phyloP scores from a whole-genome alignment of 495 filamentous ascomycete species.

The Penicillium fimorum region DNA sequence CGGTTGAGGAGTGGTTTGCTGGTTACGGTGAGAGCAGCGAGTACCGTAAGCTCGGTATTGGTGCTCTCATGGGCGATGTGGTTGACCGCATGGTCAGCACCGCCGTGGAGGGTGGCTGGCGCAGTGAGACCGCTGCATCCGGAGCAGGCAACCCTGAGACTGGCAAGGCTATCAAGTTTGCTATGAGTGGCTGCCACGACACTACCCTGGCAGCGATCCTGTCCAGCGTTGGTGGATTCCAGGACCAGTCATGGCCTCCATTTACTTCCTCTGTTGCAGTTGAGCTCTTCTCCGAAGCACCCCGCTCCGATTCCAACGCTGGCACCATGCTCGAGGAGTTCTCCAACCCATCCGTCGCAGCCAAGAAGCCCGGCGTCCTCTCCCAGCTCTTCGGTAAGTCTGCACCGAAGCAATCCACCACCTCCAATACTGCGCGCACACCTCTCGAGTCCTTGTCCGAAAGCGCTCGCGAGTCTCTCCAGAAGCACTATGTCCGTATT shows the following conservation, averaged over 20 bases:
- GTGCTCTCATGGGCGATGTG: conserved; percentile 77
- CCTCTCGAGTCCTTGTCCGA: conserved; percentile 34
- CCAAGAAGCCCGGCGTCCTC: conserved; percentile 31
- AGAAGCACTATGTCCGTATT: conserved; percentile 86
- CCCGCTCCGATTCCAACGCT: conserved; percentile 3
- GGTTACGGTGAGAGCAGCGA: conserved; percentile 82
- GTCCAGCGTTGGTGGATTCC: conserved; percentile 73
- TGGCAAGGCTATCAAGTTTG: conserved; percentile 64
- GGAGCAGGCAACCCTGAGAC: conserved; percentile 38
- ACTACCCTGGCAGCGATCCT: conserved; percentile 84
- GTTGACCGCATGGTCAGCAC: conserved; percentile 78
- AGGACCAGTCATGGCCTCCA: conserved; percentile 76
- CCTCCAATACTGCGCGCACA: conserved; percentile 36
- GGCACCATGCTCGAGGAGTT: conserved; percentile 26
- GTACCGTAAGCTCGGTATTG: conserved; percentile 85
- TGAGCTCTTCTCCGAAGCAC: conserved; percentile 71
- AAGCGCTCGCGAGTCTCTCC: conserved; percentile 47
- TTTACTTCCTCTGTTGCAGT: conserved; percentile 90
- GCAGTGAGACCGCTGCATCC: conserved; percentile 55
- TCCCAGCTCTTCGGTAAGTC: conserved; percentile 33
- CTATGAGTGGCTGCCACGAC: conserved; percentile 87
- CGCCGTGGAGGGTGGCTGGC: conserved; percentile 58
- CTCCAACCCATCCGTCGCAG: conserved; percentile 24
- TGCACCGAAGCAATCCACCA: conserved; percentile 17
- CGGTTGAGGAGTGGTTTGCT: conserved; percentile 88